phyloP scores from a whole-genome alignment of 371 early-diverging fungal species.

The Syncephalastrum sp. region DNA sequence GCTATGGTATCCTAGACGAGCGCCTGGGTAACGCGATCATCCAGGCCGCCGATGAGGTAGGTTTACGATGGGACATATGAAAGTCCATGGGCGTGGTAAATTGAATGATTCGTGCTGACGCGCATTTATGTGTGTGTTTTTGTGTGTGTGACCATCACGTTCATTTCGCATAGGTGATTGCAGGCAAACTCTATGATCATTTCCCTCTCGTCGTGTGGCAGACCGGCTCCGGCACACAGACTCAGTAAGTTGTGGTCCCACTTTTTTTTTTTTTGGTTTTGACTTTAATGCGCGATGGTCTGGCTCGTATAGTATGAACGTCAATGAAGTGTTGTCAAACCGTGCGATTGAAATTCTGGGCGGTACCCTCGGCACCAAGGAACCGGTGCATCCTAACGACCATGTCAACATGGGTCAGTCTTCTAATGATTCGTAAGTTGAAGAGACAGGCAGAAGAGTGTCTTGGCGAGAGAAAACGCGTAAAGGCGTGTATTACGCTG shows the following conservation, averaged over 20 bases:
- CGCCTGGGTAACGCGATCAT: slow-evolving; percentile 76
- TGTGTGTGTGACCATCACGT: slow-evolving; percentile 3
- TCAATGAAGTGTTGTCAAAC: slow-evolving; percentile 85
- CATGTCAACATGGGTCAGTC: slow-evolving; percentile 91
- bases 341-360: slow-evolving; percentile 88
- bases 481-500: background rate
- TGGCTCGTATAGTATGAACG: slow-evolving; percentile 65
- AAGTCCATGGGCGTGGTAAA: background rate
- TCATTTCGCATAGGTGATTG: slow-evolving; percentile 58
- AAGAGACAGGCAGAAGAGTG: background rate
- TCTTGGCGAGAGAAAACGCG: background rate
- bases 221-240: slow-evolving; percentile 90
- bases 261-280: background rate
- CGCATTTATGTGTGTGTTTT: slow-evolving; percentile 4
- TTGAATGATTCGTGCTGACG: background rate
- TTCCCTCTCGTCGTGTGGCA: slow-evolving; percentile 91
- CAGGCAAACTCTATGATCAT: slow-evolving; percentile 75
- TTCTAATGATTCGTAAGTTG: slow-evolving; percentile 76
- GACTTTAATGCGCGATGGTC: slow-evolving; percentile 1
- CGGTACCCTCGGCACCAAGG: slow-evolving; percentile 79
- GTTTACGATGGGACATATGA: background rate
- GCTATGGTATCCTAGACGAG: slow-evolving; percentile 62
- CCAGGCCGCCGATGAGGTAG: slow-evolving; percentile 71
- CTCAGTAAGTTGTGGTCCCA: slow-evolving; percentile 65
- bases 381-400: slow-evolving; percentile 89